These are phyloP conservation scores for Leptodermis oblonga DNA, from an alignment of 257 asterid species.

Conservation along the genomic window DNA sequence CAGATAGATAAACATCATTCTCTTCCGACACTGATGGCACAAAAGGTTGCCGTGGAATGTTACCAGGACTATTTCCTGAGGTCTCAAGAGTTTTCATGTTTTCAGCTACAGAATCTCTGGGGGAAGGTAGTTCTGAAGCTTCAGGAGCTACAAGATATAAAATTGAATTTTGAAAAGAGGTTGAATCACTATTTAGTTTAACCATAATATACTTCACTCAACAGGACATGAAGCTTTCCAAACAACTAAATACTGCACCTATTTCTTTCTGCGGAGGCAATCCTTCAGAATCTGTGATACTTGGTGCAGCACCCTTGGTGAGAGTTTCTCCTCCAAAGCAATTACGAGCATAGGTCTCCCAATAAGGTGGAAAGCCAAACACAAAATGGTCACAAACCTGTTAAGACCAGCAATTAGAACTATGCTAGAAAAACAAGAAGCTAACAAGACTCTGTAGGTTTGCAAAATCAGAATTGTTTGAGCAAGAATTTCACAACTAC, in stretches of 20 bases:
- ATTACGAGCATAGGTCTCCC: conserved; percentile 53
- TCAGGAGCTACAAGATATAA: neutral
- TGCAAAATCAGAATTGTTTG: neutral
- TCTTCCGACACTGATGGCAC: conserved; percentile 10
- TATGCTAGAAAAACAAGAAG: neutral
- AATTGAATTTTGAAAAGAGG: neutral
- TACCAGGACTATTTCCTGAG: conserved; percentile 8
- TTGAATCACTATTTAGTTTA: neutral
- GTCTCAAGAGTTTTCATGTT: neutral
- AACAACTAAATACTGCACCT: conserved; percentile 11
- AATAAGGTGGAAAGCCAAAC: conserved; percentile 67
- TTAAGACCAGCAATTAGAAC: conserved; percentile 18
- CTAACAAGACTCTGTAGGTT: neutral
- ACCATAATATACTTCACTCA: neutral
- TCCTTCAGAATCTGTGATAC: conserved; percentile 13
- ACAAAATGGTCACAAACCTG: conserved; percentile 61
- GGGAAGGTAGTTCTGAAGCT: neutral
- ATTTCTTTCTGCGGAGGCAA: conserved; percentile 19
- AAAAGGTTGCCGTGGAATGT: conserved; percentile 2
- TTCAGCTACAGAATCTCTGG: neutral
- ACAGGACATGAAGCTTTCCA: neutral
- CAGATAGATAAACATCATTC: neutral
- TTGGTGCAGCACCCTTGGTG: conserved; percentile 17
- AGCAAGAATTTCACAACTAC: neutral
- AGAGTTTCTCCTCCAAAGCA: conserved; percentile 31